Base-by-base conservation (phyloP, 768 basidiomycete genomes). In the Podaxis rugospora region DNA sequence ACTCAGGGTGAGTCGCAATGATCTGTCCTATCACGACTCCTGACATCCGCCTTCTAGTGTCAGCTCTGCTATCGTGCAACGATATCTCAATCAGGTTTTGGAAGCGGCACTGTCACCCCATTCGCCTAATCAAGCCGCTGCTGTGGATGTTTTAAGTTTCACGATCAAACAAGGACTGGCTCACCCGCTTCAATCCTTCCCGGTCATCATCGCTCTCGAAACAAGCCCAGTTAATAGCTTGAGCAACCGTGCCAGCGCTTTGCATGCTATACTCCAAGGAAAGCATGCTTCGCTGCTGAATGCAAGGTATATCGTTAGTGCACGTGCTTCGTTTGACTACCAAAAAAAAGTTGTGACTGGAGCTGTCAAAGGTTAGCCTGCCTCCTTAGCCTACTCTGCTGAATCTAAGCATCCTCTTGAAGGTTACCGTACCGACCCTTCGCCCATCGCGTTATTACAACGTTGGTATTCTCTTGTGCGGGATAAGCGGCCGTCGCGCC, bases 91-190 rank as follows among this genome's bases (percentile, higher is more conserved):
- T 11, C 86, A 86, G 36, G 93, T 99, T 54, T 75, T 98, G 40
- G 81, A 88, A 1, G 90, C 94, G 0, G 90, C 92, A 0, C 71
- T 95, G 21, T 90, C 93, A 1, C 79, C 80, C 56, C 82, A 89
- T 64, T 64, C 78, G 1, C 83, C 83, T 55, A 90, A 90, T 44
- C 94, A 96, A 70, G 80, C 82, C 18, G 81, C 89, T 21, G 96
- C 95, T 5, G 83, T 98, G 55, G 95, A 98, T 64, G 90, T 98
- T 47, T 74, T 99, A 57, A 89, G 84, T 35, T 96, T 97, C 67
- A 96, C 95, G 0, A 87, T 98, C 64, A 93, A 90, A 68, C 96
- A 98, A 73, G 97, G 97, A 2, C 80, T 98, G 55, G 93, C 94
- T 4, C 95, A 98, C 74, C 97, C 97, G 0, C 80, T 99, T 5